Conservation (phyloP, 2,329 filamentous ascomycete species). For the Exophiala bonariae region DNA sequence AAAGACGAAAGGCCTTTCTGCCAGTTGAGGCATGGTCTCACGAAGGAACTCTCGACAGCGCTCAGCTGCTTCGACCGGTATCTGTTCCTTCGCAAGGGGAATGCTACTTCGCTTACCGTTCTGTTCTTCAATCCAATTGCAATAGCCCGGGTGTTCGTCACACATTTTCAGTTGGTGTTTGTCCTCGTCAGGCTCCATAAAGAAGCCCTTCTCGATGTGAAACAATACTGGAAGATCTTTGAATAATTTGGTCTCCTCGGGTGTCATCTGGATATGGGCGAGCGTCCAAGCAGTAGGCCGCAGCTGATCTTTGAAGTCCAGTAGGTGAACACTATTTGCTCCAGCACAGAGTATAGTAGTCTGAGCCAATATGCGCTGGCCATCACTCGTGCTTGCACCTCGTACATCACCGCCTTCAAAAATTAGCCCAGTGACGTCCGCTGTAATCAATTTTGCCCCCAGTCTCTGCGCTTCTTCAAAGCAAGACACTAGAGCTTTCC, state of each 20-base stretch:
- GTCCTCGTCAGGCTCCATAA: constrained; percentile 48
- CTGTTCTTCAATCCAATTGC: constrained; percentile 41
- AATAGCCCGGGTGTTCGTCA: constrained; percentile 60
- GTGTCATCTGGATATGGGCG: constrained; percentile 45
- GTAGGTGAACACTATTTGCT: constrained; percentile 40
- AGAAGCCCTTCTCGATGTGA: constrained; percentile 50
- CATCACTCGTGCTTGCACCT: constrained; percentile 42
- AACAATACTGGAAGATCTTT: constrained; percentile 47
- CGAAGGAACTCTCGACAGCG: constrained; percentile 50
- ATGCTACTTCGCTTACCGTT: constrained; percentile 35
- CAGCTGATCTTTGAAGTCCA: constrained; percentile 48
- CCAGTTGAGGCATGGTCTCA: constrained; percentile 56
- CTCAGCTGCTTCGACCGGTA: constrained; percentile 47
- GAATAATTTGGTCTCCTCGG: constrained; percentile 43
- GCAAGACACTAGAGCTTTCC: constrained; percentile 50
- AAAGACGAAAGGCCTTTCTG: constrained; percentile 49
- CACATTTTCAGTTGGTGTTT: constrained; percentile 40
- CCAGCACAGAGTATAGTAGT: constrained; percentile 46
- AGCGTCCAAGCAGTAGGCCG: constrained; percentile 49
- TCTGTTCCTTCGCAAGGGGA: constrained; percentile 45
- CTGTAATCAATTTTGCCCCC: constrained; percentile 50
- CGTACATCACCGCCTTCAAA: constrained; percentile 37
- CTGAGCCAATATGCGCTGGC: constrained; percentile 36
- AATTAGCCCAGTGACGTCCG: constrained; percentile 39
- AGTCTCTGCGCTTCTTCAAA: constrained; percentile 45